Conservation (phyloP, 805 yeast species). For the Ogataea pignaliae region DNA sequence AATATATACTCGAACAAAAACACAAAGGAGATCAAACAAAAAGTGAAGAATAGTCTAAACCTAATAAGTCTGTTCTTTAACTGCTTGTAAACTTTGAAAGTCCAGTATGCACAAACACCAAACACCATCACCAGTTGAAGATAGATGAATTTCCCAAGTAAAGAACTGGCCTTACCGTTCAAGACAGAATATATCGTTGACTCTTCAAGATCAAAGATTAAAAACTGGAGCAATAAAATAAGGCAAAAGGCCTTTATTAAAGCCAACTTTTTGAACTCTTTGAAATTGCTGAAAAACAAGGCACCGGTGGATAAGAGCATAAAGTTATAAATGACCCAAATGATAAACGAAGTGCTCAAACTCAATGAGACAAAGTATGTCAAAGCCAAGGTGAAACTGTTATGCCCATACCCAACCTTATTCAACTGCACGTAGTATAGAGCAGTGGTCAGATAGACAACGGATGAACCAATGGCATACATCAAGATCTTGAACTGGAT, state of each 20-base stretch:
- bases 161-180: slow-evolving; percentile 15
- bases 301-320: slow-evolving; percentile 28
- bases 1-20: slow-evolving; percentile 15
- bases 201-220: slow-evolving; percentile 27
- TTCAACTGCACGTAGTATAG: slow-evolving; percentile 18
- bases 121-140: slow-evolving; percentile 19
- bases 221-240: slow-evolving; percentile 21
- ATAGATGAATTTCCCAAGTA: slow-evolving; percentile 20
- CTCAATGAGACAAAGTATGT: slow-evolving; percentile 19
- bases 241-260: slow-evolving; percentile 18
- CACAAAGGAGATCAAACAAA: slow-evolving; percentile 13
- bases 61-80: slow-evolving; percentile 15
- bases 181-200: slow-evolving; percentile 26
- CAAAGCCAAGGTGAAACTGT: slow-evolving; percentile 16
- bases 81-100: slow-evolving; percentile 16
- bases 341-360: slow-evolving; percentile 21
- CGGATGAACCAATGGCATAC: slow-evolving; percentile 13
- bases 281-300: slow-evolving; percentile 16
- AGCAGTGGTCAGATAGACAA: slow-evolving; percentile 15
- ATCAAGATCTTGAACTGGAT: slow-evolving; percentile 26
- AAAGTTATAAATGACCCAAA: slow-evolving; percentile 30
- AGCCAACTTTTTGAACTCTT: slow-evolving; percentile 10
- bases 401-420: slow-evolving; percentile 23
- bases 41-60: slow-evolving; percentile 14
- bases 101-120: slow-evolving; percentile 12